phyloP scores from a whole-genome alignment of 805 yeast genomes.

The Metschnikowia hibisci region DNA sequence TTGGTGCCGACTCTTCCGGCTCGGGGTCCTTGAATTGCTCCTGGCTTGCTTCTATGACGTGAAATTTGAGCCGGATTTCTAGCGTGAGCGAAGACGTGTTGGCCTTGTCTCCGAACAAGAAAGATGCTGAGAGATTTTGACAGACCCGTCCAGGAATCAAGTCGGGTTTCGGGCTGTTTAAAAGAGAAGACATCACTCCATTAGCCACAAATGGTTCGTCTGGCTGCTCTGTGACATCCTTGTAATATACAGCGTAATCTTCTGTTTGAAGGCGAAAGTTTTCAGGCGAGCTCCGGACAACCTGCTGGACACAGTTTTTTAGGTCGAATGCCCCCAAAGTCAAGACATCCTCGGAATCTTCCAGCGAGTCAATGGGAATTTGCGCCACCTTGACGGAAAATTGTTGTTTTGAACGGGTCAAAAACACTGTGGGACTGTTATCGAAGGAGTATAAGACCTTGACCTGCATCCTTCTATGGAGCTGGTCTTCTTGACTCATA shows the following conservation, averaged over 20 bases:
- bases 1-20: slow-evolving; percentile 5
- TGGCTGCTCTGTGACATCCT: slow-evolving; percentile 45
- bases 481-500: slow-evolving; percentile 24
- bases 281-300: slow-evolving; percentile 38
- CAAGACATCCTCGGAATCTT: slow-evolving; percentile 26
- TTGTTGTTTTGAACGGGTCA: slow-evolving; percentile 35
- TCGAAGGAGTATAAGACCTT: slow-evolving; percentile 44
- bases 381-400: slow-evolving; percentile 36
- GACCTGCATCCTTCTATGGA: slow-evolving; percentile 40
- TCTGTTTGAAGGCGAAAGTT: slow-evolving; percentile 36
- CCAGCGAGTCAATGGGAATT: slow-evolving; percentile 25
- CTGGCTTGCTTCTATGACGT: slow-evolving; percentile 28
- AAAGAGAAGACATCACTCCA: slow-evolving; percentile 34
- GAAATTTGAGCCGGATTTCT: slow-evolving; percentile 53
- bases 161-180: slow-evolving; percentile 23
- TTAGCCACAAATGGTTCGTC: slow-evolving; percentile 46
- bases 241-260: slow-evolving; percentile 45
- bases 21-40: slow-evolving; percentile 8
- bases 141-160: slow-evolving; percentile 53
- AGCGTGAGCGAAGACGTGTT: slow-evolving; percentile 45
- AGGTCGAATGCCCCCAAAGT: slow-evolving; percentile 43
- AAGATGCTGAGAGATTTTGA: slow-evolving; percentile 50
- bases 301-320: slow-evolving; percentile 36
- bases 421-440: slow-evolving; percentile 39
- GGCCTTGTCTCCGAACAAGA: slow-evolving; percentile 32